Conservation (phyloP, 768 basidiomycete genomes). For the Pleurotus tuoliensis region DNA sequence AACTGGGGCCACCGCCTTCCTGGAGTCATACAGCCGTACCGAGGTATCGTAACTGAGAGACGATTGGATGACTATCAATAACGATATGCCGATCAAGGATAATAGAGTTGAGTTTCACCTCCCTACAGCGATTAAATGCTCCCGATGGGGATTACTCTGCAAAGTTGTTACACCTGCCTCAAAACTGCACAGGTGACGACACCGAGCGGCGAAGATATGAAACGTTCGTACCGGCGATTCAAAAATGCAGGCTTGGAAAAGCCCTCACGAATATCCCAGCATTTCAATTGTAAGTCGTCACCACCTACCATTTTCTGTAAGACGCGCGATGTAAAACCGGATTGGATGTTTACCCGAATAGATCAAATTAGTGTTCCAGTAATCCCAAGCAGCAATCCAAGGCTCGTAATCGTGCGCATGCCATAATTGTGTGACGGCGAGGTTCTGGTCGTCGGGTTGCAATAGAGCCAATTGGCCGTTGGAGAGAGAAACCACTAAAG, state of each 20-base stretch:
- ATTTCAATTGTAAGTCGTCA: slow-evolving; percentile 86
- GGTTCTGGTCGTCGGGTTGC: slow-evolving; percentile 39
- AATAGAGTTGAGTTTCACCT: slow-evolving; percentile 46
- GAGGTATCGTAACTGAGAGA: slow-evolving; percentile 71
- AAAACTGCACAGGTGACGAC: slow-evolving; percentile 49
- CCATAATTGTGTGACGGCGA: slow-evolving; percentile 60
- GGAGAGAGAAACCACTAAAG: slow-evolving; percentile 78
- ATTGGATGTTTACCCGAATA: slow-evolving; percentile 67
- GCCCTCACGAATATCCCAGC: slow-evolving; percentile 81
- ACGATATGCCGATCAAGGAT: no score
- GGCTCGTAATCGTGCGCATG: slow-evolving; percentile 90
- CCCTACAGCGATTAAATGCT: slow-evolving; percentile 86
- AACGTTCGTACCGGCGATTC: slow-evolving; percentile 60
- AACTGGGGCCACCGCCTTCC: slow-evolving; percentile 60
- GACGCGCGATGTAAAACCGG: background rate
- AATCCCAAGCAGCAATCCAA: slow-evolving; percentile 91
- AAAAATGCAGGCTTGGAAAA: slow-evolving; percentile 55
- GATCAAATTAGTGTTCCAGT: slow-evolving; percentile 74
- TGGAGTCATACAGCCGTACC: slow-evolving; percentile 79
- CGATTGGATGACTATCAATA: no score
- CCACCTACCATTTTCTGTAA: slow-evolving; percentile 58
- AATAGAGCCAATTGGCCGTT: slow-evolving; percentile 70
- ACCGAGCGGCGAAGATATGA: background rate
- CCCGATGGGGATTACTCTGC: slow-evolving; percentile 74
- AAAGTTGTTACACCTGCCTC: slow-evolving; percentile 91